Base-by-base conservation (phyloP, 495 filamentous ascomycete species). In the Neurospora sublineolata region DNA sequence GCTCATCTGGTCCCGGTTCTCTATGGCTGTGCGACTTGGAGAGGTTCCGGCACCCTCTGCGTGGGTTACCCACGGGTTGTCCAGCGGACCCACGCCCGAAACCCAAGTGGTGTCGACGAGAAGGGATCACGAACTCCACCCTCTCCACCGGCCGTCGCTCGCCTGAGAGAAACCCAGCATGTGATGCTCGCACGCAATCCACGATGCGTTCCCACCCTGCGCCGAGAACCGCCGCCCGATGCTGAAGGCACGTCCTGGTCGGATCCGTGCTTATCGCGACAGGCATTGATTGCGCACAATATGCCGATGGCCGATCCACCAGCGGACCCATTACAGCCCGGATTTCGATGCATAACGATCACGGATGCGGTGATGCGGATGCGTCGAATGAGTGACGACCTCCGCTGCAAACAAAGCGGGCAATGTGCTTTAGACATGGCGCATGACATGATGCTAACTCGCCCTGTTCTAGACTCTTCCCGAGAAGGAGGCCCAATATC, bases 381-480 rank as follows among this genome's bases (percentile, higher is more conserved):
- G 52, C 12, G 52, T 27, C 52, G 27, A 8, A 30, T 30, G 52
- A 16, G 52, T 60, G 52, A 60, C 23, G 11, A 60, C 23, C 23
- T n/a, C n/a, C n/a, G n/a, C n/a, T 27, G 52, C 4, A 33, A 60
- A 33, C 52, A 40, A 23, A 27, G 39, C 27, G 39, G n/a, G 46
- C 38, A 36, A 58, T 69, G 33, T 75, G 74, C 73, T 79, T 68
- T 8, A 41, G n/a, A 68, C 18, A 67, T 18, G 18, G 23, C 52
- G 37, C 46, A 40, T 38, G 41, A 58, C 69, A 70, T 64, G 74
- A 71, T 75, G 71, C 76, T 75, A 52, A 75, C 71, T 69, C 30
- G n/a, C 39, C 37, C 37, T 67, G 60, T 52, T 74, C 30, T 80
- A 98, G 94, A 97, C 94, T 75, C 88, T 97, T 46, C 86, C 84